Percentiles rank a stretch among this genome's conserved stretches.
These are phyloP conservation scores for Globisporangium acanthophoron DNA, from an alignment of 352 stramenopile genomes.

Conservation along the genomic window DNA sequence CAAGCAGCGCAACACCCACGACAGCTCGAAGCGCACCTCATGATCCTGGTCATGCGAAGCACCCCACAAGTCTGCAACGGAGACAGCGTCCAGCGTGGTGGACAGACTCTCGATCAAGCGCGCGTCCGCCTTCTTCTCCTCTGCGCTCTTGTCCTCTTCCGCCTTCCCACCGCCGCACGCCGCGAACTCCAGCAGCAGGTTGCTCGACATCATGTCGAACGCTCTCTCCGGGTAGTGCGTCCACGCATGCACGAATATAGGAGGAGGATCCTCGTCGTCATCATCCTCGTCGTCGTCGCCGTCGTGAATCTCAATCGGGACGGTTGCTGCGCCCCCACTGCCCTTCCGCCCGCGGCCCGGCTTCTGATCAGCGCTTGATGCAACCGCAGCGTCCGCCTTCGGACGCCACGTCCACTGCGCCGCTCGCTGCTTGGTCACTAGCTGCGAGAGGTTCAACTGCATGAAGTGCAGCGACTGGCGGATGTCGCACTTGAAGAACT, in stretches of 20 bases:
- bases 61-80: constrained; percentile 35
- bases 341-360: not conserved
- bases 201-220: constrained; percentile 61
- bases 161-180: constrained; percentile 9
- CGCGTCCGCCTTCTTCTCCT: constrained; percentile 34
- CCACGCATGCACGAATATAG: constrained; percentile 36
- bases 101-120: constrained; percentile 36
- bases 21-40: constrained; percentile 13
- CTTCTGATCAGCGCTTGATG: no score
- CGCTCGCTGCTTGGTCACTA: constrained; percentile 8
- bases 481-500: constrained; percentile 62
- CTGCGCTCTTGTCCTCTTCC: constrained; percentile 30
- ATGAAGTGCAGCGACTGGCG: constrained; percentile 69
- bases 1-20: not conserved
- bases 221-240: constrained; percentile 31
- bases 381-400: not conserved
- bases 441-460: constrained; percentile 32
- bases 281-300: not conserved
- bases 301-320: not conserved
- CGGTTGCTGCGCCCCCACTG: not conserved
- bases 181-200: constrained; percentile 39
- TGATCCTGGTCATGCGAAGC: constrained; percentile 11
- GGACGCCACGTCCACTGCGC: constrained; percentile 16
- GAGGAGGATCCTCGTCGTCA: not conserved
- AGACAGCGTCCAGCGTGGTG: constrained; percentile 42